Base-by-base conservation (phyloP, 1,284 basidiomycete genomes). In the Malassezia slooffiae region DNA sequence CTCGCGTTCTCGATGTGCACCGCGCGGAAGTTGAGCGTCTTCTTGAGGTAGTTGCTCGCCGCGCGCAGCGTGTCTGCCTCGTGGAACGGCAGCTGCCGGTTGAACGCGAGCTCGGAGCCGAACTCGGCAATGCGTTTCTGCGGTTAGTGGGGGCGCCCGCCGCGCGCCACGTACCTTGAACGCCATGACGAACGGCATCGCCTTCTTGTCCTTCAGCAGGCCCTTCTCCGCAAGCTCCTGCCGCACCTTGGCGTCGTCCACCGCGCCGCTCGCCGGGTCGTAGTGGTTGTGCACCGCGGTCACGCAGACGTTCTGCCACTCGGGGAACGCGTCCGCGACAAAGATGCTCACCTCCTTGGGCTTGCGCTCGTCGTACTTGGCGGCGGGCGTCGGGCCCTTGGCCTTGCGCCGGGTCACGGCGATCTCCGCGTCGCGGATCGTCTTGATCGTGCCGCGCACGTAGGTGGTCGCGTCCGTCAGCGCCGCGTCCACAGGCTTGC, bases 161-260 rank as follows among this genome's bases (percentile, higher is more conserved):
- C n/a, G n/a, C n/a, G n/a, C n/a, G n/a, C n/a, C n/a, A n/a, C n/a
- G n/a, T n/a, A n/a, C n/a, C 79, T 95, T 93, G 79, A 93, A 83
- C 21, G 76, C 73, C 57, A 91, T 84, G 43, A 89, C 79, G 74
- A 95, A 96, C 24, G 90, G 90, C 90, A 96, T 96, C 32, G 78
- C 78, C 51, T 82, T 80, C 75, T 96, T 96, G 73, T 96, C 88
- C 78, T 95, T 95, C 72, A 88, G 80, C 70, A 95, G 70, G 11
- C 85, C 88, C n/a, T 75, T 77, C 65, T 78, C 75, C 10, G 76
- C 77, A 55, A 96, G 71, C 49, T 79, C 67, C 62, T 80, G 75
- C 61, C 82, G 78, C 50, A 93, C 78, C 70, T 81, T 82, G 38
- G 74, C 80, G 66, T 96, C 89, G 69, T 97, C 86, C 30, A 95